Evolutionary conservation across 176 grass and related monocot genomes (phyloP).

Genomic region (Lolium multiflorum): DNA sequence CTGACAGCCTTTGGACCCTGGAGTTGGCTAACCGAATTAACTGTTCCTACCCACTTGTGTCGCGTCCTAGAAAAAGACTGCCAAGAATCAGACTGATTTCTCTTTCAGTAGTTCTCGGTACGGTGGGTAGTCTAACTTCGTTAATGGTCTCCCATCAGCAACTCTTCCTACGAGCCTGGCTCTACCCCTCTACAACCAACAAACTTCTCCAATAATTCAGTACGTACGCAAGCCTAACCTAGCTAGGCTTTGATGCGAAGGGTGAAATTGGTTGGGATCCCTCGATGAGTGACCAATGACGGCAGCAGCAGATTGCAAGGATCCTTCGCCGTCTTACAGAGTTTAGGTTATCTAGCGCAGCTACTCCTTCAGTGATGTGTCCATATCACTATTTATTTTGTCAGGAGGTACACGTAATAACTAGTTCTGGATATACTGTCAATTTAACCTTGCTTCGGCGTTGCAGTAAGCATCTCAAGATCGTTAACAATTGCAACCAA

Average conservation of each 20-base stretch:
- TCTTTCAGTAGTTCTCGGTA: background rate
- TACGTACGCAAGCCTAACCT: background rate
- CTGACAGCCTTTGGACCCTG: background rate
- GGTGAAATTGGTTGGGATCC: background rate
- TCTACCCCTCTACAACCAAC: background rate
- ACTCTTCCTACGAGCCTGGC: background rate
- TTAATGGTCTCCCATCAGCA: background rate
- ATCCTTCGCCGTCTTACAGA: background rate
- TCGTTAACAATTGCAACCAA: slow-evolving; percentile 2
- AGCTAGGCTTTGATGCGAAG: background rate
- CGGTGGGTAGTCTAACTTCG: slow-evolving; percentile 26
- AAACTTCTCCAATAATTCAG: background rate
- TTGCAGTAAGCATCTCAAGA: background rate
- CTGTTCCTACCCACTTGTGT: background rate
- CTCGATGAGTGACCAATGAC: background rate
- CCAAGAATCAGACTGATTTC: background rate
- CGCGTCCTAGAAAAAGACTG: background rate
- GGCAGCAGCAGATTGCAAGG: background rate
- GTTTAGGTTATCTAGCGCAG: slow-evolving; percentile 11
- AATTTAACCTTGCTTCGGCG: background rate
- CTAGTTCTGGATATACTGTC: background rate
- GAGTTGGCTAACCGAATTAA: slow-evolving; percentile 48
- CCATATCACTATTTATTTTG: background rate
- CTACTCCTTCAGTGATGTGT: background rate
- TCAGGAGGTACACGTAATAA: background rate